Evolutionary conservation across 2,329 filamentous ascomycete genomes (phyloP), one percentile per base, ranked within the genome.

Genomic region (Alternaria sp.): DNA sequence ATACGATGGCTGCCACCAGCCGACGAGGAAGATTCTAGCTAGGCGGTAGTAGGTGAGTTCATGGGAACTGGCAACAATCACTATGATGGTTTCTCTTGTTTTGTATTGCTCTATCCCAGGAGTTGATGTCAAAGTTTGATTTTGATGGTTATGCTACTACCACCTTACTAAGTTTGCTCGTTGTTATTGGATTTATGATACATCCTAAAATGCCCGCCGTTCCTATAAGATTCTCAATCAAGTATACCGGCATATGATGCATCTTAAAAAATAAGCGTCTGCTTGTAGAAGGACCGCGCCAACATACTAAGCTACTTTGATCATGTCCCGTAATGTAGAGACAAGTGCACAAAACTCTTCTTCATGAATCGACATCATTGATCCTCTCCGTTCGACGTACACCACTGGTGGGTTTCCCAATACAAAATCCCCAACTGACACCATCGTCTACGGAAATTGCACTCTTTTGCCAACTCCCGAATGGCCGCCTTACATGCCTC

Each of bases 1-100:
- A 32, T 72, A 25, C 9, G 59, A 25, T 70, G 66, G 61, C 52
- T 74, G 15, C 49, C 28, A 43, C 32, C 21, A 17, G 32, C n/a
- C 15, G 49, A 54, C 21, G 19, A 43, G 19, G 32, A n/a, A 26
- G 6, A 17, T 26, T 43, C 21, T 21, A 43, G 23, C 19, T 54
- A 54, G 32, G 11, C 23, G 12, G 11, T 36, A 47, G n/a, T 13
- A 50, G 10, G 28, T 19, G 13, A 30, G 17, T 13, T 6, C 17
- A 13, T 51, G 11, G n/a, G 13, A 30, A 32, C n/a, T 36, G 9
- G 9, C 49, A 54, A 17, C 13, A 13, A 19, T 21, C 13, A 51
- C 47, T 28, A 13, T 30, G 17, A 19, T 51, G 26, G 7, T 19
- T 21, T 51, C 11, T 51, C 10, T 25, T 51, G 11, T 40, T 40